Conservation (phyloP, 257 asterid species). For the Apocynum venetum region DNA sequence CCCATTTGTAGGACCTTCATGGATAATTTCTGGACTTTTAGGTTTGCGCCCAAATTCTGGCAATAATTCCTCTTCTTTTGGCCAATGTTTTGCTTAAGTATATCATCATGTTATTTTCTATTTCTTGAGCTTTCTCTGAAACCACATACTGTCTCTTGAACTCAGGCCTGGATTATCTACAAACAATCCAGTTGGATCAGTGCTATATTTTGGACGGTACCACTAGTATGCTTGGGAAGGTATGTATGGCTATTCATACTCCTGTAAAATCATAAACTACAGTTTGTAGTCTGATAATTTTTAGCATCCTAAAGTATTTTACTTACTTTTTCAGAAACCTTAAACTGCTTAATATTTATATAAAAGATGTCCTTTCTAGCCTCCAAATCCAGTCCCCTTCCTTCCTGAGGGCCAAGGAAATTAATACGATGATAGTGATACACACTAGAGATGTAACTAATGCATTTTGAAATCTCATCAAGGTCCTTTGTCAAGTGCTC, state of each 20-base stretch:
- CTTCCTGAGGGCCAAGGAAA: not conserved
- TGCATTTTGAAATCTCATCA: not conserved
- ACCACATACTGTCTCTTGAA: constrained; percentile 1
- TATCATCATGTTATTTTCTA: not conserved
- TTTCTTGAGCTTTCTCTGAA: not conserved
- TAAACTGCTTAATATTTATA: not conserved
- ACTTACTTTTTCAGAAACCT: not conserved
- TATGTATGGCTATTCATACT: constrained; percentile 38
- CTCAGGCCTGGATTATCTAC: constrained; percentile 71
- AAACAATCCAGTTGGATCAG: constrained; percentile 67
- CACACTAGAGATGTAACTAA: not conserved
- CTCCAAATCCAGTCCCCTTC: not conserved
- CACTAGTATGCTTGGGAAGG: constrained; percentile 78
- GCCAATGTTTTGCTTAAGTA: not conserved
- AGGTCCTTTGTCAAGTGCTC: not conserved
- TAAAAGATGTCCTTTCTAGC: too few species aligned
- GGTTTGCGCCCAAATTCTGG: not conserved
- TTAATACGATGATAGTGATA: too few species aligned
- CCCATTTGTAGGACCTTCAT: not conserved
- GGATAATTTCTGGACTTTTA: not conserved
- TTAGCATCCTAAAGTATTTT: not conserved
- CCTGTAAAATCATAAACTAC: not conserved
- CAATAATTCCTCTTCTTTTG: not conserved
- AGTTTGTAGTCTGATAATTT: not conserved
- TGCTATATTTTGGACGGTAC: constrained; percentile 48